Percentiles rank a stretch among this genome's conserved stretches.
phyloP scores from a whole-genome alignment of 2,329 filamentous ascomycete species.

The Colletotrichum sp. region DNA sequence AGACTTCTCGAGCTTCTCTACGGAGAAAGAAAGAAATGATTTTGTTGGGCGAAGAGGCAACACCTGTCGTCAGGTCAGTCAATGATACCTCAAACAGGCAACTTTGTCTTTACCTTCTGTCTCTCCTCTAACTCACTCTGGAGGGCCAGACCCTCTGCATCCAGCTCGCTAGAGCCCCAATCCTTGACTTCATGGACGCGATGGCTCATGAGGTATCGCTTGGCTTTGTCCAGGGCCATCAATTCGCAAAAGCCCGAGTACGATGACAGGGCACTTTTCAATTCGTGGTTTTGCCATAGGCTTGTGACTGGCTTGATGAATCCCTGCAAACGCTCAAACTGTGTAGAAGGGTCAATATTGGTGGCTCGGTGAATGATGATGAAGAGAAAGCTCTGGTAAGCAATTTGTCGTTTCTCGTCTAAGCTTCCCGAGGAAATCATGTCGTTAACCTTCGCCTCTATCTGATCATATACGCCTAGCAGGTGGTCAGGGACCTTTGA shows the following conservation, averaged over 20 bases:
- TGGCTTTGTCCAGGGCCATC: slow-evolving; percentile 80
- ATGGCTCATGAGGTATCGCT: slow-evolving; percentile 76
- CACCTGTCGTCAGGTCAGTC: slow-evolving; percentile 43
- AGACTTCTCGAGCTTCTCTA: slow-evolving; percentile 82
- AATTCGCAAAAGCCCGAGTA: slow-evolving; percentile 82
- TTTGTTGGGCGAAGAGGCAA: slow-evolving; percentile 88
- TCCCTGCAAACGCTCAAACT: slow-evolving; percentile 72
- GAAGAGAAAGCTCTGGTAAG: slow-evolving; percentile 89
- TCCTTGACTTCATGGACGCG: slow-evolving; percentile 79
- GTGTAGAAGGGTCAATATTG: slow-evolving; percentile 72
- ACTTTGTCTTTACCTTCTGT: slow-evolving; percentile 59
- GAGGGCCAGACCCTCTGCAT: slow-evolving; percentile 78
- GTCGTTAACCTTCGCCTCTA: slow-evolving; percentile 83
- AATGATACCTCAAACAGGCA: not conserved
- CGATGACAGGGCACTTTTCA: slow-evolving; percentile 73
- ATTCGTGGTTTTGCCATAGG: slow-evolving; percentile 76
- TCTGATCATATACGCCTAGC: slow-evolving; percentile 83
- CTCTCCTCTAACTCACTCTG: slow-evolving; percentile 81
- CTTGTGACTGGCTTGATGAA: slow-evolving; percentile 85
- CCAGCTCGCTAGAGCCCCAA: slow-evolving; percentile 81
- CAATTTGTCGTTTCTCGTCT: slow-evolving; percentile 84
- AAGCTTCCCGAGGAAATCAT: slow-evolving; percentile 74
- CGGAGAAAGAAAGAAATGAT: slow-evolving; percentile 88
- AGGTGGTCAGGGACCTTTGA: slow-evolving; percentile 92
- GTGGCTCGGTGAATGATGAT: slow-evolving; percentile 90